These are phyloP conservation scores for Ustilaginoidea virens DNA, from an alignment of 2,329 filamentous ascomycete genomes.

Conservation along the genomic window DNA sequence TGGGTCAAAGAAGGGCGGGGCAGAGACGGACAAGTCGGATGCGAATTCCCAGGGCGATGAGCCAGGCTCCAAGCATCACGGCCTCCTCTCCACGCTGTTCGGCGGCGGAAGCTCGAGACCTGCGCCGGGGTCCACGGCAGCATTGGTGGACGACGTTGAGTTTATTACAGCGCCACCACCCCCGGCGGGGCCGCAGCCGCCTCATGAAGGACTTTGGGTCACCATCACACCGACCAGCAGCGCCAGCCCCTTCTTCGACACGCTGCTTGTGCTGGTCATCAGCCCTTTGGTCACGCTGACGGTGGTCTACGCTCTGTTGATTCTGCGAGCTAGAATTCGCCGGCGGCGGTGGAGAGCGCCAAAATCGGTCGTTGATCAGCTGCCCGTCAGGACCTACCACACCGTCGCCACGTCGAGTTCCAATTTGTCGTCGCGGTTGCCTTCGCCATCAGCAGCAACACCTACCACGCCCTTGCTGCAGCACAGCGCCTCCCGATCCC, in stretches of 20 bases:
- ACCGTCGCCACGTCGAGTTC: conserved; percentile 51
- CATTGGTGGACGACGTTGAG: conserved; percentile 11
- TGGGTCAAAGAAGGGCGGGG: conserved; percentile 1
- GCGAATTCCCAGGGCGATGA: conserved; percentile 10
- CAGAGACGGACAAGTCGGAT: not conserved
- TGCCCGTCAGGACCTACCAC: conserved; percentile 93
- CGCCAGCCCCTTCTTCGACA: conserved; percentile 88
- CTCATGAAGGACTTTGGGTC: conserved; percentile 75
- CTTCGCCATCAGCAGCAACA: conserved; percentile 50
- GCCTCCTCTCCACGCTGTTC: conserved; percentile 35
- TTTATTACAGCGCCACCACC: conserved; percentile 3
- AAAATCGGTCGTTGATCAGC: conserved; percentile 83
- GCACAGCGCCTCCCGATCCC: conserved; percentile 32
- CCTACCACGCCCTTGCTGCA: conserved; percentile 71
- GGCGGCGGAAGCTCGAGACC: conserved; percentile 23
- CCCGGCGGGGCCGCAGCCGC: conserved; percentile 1
- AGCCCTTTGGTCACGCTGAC: conserved; percentile 86
- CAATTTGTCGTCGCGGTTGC: conserved; percentile 34
- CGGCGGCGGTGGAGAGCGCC: conserved; percentile 90
- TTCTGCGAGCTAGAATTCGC: conserved; percentile 77
- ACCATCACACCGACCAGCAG: conserved; percentile 84
- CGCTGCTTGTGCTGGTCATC: conserved; percentile 86
- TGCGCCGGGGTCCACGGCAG: conserved; percentile 9
- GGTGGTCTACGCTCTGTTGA: conserved; percentile 77
- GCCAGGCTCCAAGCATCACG: conserved; percentile 18